These are phyloP conservation scores for Nepenthes alata DNA, from an alignment of 179 eudicot genomes.

Conservation along the genomic window DNA sequence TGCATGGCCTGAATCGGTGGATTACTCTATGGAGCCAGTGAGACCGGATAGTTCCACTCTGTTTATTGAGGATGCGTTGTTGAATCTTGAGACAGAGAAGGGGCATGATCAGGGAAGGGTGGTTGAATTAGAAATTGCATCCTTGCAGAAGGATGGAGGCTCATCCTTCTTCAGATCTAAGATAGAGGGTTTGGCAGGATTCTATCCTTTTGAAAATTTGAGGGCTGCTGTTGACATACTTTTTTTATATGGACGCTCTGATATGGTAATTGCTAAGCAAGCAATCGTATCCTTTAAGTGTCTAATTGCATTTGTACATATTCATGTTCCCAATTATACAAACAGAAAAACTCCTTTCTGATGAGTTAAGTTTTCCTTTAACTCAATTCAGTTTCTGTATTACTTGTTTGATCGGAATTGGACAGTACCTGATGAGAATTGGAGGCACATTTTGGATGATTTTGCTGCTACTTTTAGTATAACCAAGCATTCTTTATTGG, in stretches of 20 bases:
- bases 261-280: slow-evolving; percentile 84
- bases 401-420: slow-evolving; percentile 84
- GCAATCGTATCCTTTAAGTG: slow-evolving; percentile 80
- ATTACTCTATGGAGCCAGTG: slow-evolving; percentile 25
- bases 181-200: slow-evolving; percentile 59
- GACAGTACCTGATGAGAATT: slow-evolving; percentile 55
- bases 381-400: slow-evolving; percentile 59
- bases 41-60: slow-evolving; percentile 36
- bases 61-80: slow-evolving; percentile 89
- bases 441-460: slow-evolving; percentile 70
- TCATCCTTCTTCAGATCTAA: slow-evolving; percentile 44
- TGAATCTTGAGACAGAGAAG: slow-evolving; percentile 64
- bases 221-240: slow-evolving; percentile 78
- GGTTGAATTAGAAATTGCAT: slow-evolving; percentile 47
- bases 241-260: slow-evolving; percentile 70
- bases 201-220: slow-evolving; percentile 79
- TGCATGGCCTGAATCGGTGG: slow-evolving; percentile 73
- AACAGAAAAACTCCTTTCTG: not conserved
- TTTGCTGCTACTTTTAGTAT: slow-evolving; percentile 78
- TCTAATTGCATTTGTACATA: not conserved
- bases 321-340: not conserved
- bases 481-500: slow-evolving; percentile 66
- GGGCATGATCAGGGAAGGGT: slow-evolving; percentile 25
- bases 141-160: slow-evolving; percentile 58
- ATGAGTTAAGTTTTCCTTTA: slow-evolving; percentile 24